Percentiles rank a stretch among this genome's conserved stretches.
phyloP scores from a whole-genome alignment of 352 stramenopile species.

The Globisporangium solare region DNA sequence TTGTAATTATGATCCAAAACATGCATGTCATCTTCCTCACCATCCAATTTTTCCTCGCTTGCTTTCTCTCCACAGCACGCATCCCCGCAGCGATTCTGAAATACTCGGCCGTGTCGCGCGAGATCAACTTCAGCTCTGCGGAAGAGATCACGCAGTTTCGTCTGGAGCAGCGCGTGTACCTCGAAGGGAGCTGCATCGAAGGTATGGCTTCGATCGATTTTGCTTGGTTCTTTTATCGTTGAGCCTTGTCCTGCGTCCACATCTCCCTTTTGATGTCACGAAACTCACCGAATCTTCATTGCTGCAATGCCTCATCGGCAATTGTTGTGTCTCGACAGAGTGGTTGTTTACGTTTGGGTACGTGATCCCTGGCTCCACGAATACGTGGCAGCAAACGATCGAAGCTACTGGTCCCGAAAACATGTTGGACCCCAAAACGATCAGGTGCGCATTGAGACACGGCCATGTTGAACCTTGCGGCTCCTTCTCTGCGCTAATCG shows the following conservation, averaged over 20 bases:
- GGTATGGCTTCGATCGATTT: slow-evolving; percentile 26
- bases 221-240: no score
- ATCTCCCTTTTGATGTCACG: no score
- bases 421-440: slow-evolving; percentile 83
- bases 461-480: no score
- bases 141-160: slow-evolving; percentile 90
- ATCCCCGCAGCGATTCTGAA: slow-evolving; percentile 86
- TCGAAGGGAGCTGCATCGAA: slow-evolving; percentile 89
- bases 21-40: neutral
- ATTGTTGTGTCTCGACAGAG: slow-evolving; percentile 36
- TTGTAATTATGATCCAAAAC: neutral
- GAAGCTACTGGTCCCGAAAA: slow-evolving; percentile 82
- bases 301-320: neutral
- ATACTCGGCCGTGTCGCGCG: slow-evolving; percentile 87
- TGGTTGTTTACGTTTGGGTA: slow-evolving; percentile 95
- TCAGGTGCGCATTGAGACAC: slow-evolving; percentile 41
- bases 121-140: slow-evolving; percentile 92
- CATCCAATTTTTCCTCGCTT: neutral
- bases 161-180: slow-evolving; percentile 90
- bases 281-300: no score
- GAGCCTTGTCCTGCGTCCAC: no score
- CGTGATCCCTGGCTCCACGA: slow-evolving; percentile 93
- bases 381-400: slow-evolving; percentile 95
- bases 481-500: neutral
- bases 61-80: slow-evolving; percentile 27